Evolutionary conservation across 257 asterid species (phyloP), one percentile per base, ranked within the genome.

Genomic region (Gardenia jasminoides): DNA sequence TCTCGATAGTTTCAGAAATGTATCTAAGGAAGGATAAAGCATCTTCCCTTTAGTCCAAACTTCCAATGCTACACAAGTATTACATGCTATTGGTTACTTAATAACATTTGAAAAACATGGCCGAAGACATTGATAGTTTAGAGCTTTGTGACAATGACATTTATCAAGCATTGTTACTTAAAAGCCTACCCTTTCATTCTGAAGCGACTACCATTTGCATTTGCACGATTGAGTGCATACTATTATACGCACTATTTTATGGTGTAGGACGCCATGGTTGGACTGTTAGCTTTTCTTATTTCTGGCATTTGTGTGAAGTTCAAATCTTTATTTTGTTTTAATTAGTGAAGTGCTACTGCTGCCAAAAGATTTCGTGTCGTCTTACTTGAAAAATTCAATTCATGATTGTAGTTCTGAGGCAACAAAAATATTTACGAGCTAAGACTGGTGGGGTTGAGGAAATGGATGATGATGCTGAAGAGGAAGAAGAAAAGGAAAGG

Each of bases 391-490:
- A 79, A 64, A 6, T 77, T 75, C 62, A 41, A 28, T 82, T 84
- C 75, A 74, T 83, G 17, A 79, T 50, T 68, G 8, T 81, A 95
- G 99, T 95, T 82, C 78, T 77, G 78, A 90, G 91, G 88, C 92
- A 91, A 64, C 94, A 91, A 67, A 93, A 87, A 81, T 87, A 75
- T 81, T 59, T 93, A 82, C 82, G 79, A 64, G 84, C 87, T 52
- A 88, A 85, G 83, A 84, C 85, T 83, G 99, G 97, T n/a, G 98
- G 87, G 75, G 87, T 78, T 73, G 97, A 92, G 58, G 94, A 87
- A 90, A 76, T 56, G 82, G 86, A 88, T 65, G 94, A 90, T 70
- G 96, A 86, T 19, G 84, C 85, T 69, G 93, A 89, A 33, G 96
- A 93, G 72, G 93, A 85, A 74, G 92, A 90, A 76, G 73, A 80